Evolutionary conservation across 2,329 filamentous ascomycete species (phyloP).

Genomic region (Hypoxylon sp.): DNA sequence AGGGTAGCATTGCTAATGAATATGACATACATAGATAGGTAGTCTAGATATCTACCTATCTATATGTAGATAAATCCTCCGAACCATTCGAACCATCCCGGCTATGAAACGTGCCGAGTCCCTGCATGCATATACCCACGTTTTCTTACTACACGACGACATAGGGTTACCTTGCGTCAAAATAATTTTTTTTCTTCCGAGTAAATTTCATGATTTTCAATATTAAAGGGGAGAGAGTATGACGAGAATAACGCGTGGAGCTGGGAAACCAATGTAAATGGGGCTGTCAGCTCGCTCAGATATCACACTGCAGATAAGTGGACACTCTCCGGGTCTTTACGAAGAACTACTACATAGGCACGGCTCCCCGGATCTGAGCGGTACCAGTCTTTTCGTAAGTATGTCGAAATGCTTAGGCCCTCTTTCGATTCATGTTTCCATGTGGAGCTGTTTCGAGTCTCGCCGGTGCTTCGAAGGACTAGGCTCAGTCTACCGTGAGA

Average conservation of each 20-base stretch:
- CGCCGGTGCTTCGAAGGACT: not conserved
- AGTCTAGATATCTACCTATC: not conserved
- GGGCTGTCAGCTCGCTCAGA: too few relatives aligned
- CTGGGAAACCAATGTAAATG: not conserved
- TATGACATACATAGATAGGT: not conserved
- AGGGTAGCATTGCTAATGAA: not conserved
- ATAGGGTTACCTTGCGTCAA: not conserved
- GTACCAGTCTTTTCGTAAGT: not conserved
- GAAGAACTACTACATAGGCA: not conserved
- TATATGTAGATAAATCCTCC: not conserved
- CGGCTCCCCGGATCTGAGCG: not conserved
- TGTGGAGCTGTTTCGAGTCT: not conserved
- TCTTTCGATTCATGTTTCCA: not conserved
- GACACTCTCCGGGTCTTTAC: too few relatives aligned
- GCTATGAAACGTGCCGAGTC: slow-evolving; percentile 1
- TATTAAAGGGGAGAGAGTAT: not conserved
- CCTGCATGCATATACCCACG: not conserved
- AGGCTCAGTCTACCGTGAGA: too few relatives aligned
- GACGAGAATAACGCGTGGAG: not conserved
- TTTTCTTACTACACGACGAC: not conserved
- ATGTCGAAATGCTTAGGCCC: not conserved
- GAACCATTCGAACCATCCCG: not conserved
- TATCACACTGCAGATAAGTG: too few relatives aligned
- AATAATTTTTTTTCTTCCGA: too few relatives aligned
- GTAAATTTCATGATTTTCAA: not conserved